These are phyloP conservation scores for Microthlaspi erraticum DNA, from an alignment of 345 rosid species.

Conservation along the genomic window DNA sequence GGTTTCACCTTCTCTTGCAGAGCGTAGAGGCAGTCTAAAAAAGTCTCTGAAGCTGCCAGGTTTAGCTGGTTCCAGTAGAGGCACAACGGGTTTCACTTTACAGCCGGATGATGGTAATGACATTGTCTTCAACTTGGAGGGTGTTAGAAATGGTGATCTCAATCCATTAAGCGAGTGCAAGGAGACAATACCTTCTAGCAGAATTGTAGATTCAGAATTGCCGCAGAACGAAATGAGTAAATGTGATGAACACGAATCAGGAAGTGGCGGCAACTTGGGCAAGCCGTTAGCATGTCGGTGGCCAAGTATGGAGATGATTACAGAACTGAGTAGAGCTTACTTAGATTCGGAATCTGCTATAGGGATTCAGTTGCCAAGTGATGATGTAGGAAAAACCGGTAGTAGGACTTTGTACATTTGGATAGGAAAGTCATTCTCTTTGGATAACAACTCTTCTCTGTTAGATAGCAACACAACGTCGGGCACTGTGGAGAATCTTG, in stretches of 20 bases:
- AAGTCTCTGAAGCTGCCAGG: slow-evolving; percentile 75
- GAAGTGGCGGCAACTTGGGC: slow-evolving; percentile 37
- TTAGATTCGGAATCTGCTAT: slow-evolving; percentile 71
- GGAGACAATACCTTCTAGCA: slow-evolving; percentile 47
- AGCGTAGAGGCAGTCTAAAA: slow-evolving; percentile 79
- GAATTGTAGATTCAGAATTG: slow-evolving; percentile 45
- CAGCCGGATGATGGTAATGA: slow-evolving; percentile 55
- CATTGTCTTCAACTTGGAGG: slow-evolving; percentile 56
- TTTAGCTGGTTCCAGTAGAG: slow-evolving; percentile 53
- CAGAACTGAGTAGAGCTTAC: slow-evolving; percentile 48
- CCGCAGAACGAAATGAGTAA: slow-evolving; percentile 46
- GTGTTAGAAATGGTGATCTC: slow-evolving; percentile 47
- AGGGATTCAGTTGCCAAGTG: slow-evolving; percentile 53
- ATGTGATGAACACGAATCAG: slow-evolving; percentile 37
- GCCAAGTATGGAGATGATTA: slow-evolving; percentile 76
- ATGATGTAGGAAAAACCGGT: slow-evolving; percentile 50
- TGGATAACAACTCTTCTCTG: slow-evolving; percentile 49
- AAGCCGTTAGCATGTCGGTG: slow-evolving; percentile 60
- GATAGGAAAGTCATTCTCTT: slow-evolving; percentile 72
- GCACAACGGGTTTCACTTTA: slow-evolving; percentile 46
- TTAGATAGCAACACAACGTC: slow-evolving; percentile 50
- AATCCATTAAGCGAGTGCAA: slow-evolving; percentile 42
- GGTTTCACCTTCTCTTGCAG: slow-evolving; percentile 77
- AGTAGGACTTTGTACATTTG: slow-evolving; percentile 71
- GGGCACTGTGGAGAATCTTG: slow-evolving; percentile 52